These are phyloP conservation scores for Clonostachys byssicola DNA, from an alignment of 2,329 filamentous ascomycete genomes.

Conservation along the genomic window DNA sequence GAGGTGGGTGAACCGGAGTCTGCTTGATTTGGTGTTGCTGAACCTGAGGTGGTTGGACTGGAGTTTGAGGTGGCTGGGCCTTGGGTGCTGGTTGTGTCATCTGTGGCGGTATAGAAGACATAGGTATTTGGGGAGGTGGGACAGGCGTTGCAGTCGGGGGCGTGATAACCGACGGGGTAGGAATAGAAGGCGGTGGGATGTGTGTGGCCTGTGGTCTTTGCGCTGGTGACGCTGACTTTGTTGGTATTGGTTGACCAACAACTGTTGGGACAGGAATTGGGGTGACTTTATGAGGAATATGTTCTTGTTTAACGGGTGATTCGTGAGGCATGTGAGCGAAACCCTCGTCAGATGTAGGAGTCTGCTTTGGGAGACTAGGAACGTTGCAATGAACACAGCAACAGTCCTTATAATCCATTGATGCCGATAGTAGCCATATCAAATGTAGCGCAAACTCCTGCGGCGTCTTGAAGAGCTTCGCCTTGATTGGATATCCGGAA, in stretches of 20 bases:
- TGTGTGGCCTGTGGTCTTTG: constrained; percentile 8
- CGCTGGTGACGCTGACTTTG: constrained; percentile 16
- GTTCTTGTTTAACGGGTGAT: constrained; percentile 8
- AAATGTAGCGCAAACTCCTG: constrained; percentile 49
- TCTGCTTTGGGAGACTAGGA: constrained; percentile 15
- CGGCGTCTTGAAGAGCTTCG: constrained; percentile 45
- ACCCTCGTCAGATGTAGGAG: constrained; percentile 15
- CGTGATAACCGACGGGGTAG: constrained; percentile 6
- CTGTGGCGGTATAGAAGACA: too few relatives aligned
- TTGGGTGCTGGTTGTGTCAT: not conserved
- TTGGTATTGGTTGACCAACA: constrained; percentile 22
- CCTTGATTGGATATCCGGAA: constrained; percentile 42
- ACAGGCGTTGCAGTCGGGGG: not conserved
- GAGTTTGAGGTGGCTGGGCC: not conserved
- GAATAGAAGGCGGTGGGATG: constrained; percentile 5
- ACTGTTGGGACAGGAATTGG: constrained; percentile 29
- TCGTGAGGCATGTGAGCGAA: constrained; percentile 9
- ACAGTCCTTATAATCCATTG: constrained; percentile 42
- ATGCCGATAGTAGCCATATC: constrained; percentile 45
- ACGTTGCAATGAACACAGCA: constrained; percentile 45
- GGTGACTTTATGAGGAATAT: constrained; percentile 21
- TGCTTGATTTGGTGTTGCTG: constrained; percentile 4
- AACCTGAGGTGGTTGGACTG: constrained; percentile 5
- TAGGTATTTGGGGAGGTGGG: not conserved
- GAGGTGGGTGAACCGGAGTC: not conserved